Conservation (phyloP, 441 rosid species). For the Hura crepitans region DNA sequence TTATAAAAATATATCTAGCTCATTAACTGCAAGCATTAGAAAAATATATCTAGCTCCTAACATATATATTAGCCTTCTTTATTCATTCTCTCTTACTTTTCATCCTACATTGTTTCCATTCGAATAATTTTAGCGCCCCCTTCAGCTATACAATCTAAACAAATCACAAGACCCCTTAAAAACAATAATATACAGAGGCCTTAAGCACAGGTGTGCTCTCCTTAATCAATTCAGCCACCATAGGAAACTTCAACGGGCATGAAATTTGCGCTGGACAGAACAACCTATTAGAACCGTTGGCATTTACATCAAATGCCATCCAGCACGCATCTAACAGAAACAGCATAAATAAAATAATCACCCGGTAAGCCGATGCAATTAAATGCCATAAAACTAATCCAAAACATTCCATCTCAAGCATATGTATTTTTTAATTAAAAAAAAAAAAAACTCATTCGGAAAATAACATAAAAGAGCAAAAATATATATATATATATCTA, state of each 20-base stretch:
- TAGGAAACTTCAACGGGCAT: conserved; percentile 10
- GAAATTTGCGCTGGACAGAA: not conserved
- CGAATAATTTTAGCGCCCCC: too few species aligned
- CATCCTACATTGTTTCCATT: not conserved
- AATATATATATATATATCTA: not conserved
- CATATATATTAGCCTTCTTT: not conserved
- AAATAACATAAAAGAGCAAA: not conserved
- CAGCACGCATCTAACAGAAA: conserved; percentile 7
- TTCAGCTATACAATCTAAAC: not conserved
- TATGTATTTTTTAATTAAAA: too few species aligned
- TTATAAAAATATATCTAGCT: not conserved
- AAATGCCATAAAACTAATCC: not conserved
- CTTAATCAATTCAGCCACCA: not conserved
- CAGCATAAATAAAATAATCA: not conserved
- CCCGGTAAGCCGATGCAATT: not conserved
- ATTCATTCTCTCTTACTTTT: not conserved
- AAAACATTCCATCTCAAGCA: not conserved
- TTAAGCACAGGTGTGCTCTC: not conserved
- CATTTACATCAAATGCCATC: not conserved
- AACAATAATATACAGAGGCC: not conserved
- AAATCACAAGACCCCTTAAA: not conserved
- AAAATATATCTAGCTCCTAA: not conserved
- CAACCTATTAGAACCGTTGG: conserved; percentile 4
- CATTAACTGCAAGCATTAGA: not conserved
- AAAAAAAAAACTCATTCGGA: too few species aligned